Evolutionary conservation across 108 stramenopile genomes (phyloP), one percentile per base, ranked within the genome.

Genomic region (Pseudonitzschia delicatissima): DNA sequence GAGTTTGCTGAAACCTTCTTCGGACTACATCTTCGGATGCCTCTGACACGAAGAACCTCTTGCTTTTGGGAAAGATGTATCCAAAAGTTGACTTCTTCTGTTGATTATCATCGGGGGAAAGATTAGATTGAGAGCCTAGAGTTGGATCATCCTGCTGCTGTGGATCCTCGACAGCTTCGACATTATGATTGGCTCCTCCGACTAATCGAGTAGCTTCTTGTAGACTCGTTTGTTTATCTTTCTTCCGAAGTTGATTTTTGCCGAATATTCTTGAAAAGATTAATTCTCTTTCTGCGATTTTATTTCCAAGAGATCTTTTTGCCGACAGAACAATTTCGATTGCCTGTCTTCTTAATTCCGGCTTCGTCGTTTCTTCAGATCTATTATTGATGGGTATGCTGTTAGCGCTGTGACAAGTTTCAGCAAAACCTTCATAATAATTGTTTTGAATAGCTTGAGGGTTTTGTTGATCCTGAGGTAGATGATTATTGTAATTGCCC

Each of bases 161-260:
- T 33, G 53, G 32, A 34, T 33, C 32, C 18, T 45, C 45, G 6
- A 48, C 32, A 29, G 12, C 17, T 21, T 44, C 60, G 42, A 40
- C 20, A 0, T 12, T 40, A 27, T 17, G 15, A 34, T 64, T 45
- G 28, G 63, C 63, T n/a, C 63, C 63, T 64, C 63, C 63, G 3
- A 34, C 45, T 29, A 48, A 48, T 31, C 45, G 42, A 21, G 63
- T 64, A 13, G 63, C 48, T 21, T 47, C 42, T 31, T 25, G 9
- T 7, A 61, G 29, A 0, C 31, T 34, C 5, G 53, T 23, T 2
- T 51, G 5, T 6, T 21, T 49, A 8, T 49, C n/a, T n/a, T 49
- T 21, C 21, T 49, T n/a, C 21, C 48, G 48, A 27, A 33, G 29
- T 12, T 27, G n/a, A 55, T n/a, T 26, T 26, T 23, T 55, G 12